Evolutionary conservation across 306 rosid genomes (phyloP), one percentile per base, ranked within the genome.

Genomic region (Comarum palustre): DNA sequence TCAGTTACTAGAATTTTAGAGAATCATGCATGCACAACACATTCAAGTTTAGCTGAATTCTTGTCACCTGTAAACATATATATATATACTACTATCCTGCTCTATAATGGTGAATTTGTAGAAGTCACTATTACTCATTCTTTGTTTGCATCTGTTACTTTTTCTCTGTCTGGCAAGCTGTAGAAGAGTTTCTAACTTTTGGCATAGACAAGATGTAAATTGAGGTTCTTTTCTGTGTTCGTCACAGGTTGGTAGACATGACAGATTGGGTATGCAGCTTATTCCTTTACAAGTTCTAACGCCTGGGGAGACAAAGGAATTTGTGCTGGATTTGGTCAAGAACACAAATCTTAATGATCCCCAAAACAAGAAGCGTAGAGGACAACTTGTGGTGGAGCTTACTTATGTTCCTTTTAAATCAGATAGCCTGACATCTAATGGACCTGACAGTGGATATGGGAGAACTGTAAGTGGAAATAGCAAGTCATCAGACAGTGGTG

Each of bases 241-340:
- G 71, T 72, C n/a, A 29, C 83, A 92, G 98, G 90, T 94, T 77
- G 98, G 97, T 32, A 85, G 75, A 55, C 92, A 91, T 75, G 98
- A 94, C 81, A 82, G 73, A 63, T 81, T 94, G 67, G 97, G 98
- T 75, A 88, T 91, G 97, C 97, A 89, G 75, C 51, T 91, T 59
- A 77, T 94, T 81, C 98, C 98, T 8, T 83, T 94, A 8, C 86
- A 85, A 62, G 75, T 84, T 65, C 89, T 94, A 32, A 82, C 82
- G 17, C 95, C 95, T 6, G 80, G 78, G 8, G 90, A 82, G 76
- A 84, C 78, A 31, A 84, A 82, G 77, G 90, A 88, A 73, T 81
- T 89, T n/a, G 79, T 72, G 42, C 88, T 94, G 54, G 91, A 94
- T 80, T 76, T 94, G 77, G 85, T 88, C 4, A 89, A 94, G 95